Base-by-base conservation (phyloP, 2,329 filamentous ascomycete genomes). In the Blumeria graminis region DNA sequence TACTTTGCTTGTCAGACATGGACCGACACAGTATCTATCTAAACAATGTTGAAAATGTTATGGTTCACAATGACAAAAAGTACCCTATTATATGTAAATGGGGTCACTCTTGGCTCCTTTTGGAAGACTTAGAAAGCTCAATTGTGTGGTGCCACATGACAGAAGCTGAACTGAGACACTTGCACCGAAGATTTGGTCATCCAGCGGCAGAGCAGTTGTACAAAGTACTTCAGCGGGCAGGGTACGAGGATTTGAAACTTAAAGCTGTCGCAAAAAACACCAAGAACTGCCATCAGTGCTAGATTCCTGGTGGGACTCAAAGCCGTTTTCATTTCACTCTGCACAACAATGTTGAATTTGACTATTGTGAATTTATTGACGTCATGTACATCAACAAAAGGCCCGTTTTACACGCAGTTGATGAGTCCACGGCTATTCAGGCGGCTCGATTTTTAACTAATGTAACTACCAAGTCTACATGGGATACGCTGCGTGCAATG, bases 331-430 rank as follows among this genome's bases (percentile, higher is more conserved):
- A n/a, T 7, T 54, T 54, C 35, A 39, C n/a, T 13, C 13, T 54
- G 10, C 8, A 41, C 7, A 18, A 54, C 41, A 18, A 41, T 22
- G n/a, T 35, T 13, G 32, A 52, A 10, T 35, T 52, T 11, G 36
- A 52, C 22, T 52, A 33, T 3, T 1, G 18, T 1, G 32, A 14
- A 35, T 6, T 58, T 22, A 35, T 58, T 28, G 46, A 56, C 36
- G 48, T 58, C 22, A 48, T 56, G 5, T 58, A 56, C 46, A 56
- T 58, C 11, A 46, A 53, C 11, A 35, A 33, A 6, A 53, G 54
- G n/a, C 50, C 46, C 14, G 36, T 56, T 1, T n/a, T 58, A 11
- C 39, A 56, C 34, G 41, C 52, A 10, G 32, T 58, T 14, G 46
- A 50, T 50, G 46, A 50, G 22, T 16, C 46, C 33, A 50, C 46